Conservation (phyloP, 495 filamentous ascomycete species). For the Daldinia vernicosa region DNA sequence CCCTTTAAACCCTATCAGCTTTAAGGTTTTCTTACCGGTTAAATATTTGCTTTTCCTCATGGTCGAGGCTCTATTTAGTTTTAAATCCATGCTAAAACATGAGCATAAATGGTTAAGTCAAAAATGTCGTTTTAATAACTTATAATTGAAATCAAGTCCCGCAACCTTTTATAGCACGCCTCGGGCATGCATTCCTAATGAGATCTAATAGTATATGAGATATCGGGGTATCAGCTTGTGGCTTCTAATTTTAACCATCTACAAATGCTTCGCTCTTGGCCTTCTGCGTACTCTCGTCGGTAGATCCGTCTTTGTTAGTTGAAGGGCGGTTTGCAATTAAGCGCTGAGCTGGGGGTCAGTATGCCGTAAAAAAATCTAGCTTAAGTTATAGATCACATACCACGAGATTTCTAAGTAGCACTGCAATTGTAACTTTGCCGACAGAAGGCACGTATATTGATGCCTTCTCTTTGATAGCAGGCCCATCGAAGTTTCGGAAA, state of each 20-base stretch:
- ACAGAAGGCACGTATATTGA: constrained; percentile 97
- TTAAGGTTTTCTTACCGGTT: not conserved
- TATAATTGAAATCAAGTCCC: not conserved
- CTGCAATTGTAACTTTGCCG: constrained; percentile 95
- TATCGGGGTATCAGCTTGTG: constrained; percentile 6
- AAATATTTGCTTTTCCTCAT: constrained; percentile 47
- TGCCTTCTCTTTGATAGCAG: constrained; percentile 88
- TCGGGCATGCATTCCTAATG: not conserved
- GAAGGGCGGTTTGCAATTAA: constrained; percentile 55
- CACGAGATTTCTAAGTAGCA: constrained; percentile 87
- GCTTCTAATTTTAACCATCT: constrained; percentile 42
- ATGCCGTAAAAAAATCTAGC: not conserved
- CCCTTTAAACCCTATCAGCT: no score
- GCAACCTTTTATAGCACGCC: constrained; percentile 9
- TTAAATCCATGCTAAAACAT: not conserved
- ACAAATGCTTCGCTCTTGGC: constrained; percentile 51
- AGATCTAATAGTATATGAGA: constrained; percentile 2
- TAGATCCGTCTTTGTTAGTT: constrained; percentile 42
- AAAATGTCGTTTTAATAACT: no score
- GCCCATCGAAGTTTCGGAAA: constrained; percentile 88
- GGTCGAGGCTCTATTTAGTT: not conserved
- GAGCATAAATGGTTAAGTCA: not conserved
- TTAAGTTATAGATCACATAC: constrained; percentile 60
- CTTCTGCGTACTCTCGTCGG: constrained; percentile 44
- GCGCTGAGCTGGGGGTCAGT: constrained; percentile 41